A percentile compares a stretch with the other conserved stretches of the same genome.
phyloP scores from a whole-genome alignment of 495 filamentous ascomycete species.

The Aspergillus bertholletiae region DNA sequence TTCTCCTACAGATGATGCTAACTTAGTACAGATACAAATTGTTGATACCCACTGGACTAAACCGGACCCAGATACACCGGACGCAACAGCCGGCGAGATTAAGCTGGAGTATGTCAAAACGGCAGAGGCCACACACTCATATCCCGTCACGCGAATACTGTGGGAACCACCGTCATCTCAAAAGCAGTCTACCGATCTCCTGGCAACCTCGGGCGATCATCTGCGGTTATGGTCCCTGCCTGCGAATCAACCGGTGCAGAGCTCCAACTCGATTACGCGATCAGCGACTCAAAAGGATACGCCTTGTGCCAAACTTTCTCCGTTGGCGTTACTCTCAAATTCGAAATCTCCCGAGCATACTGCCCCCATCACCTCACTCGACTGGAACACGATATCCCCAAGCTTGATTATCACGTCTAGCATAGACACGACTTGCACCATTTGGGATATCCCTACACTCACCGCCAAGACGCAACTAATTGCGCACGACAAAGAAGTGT shows the following conservation, averaged over 20 bases:
- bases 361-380: conserved; percentile 89
- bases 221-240: conserved; percentile 91
- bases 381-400: conserved; percentile 96
- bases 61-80: conserved; percentile 57
- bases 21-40: conserved; percentile 80
- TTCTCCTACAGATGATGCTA: conserved; percentile 8
- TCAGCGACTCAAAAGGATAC: conserved; percentile 59
- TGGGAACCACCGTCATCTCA: conserved; percentile 98
- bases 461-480: conserved; percentile 98
- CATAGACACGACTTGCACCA: conserved; percentile 99
- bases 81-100: conserved; percentile 66
- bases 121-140: conserved; percentile 97
- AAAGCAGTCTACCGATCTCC: conserved; percentile 92
- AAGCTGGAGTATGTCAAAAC: conserved; percentile 87
- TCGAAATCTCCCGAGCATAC: conserved; percentile 98
- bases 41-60: conserved; percentile 79
- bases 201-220: conserved; percentile 96
- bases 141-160: conserved; percentile 90
- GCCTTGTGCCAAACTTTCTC: conserved; percentile 81
- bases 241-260: conserved; percentile 42
- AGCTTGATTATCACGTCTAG: conserved; percentile 97
- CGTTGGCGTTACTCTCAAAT: conserved; percentile 89
- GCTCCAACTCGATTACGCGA: conserved; percentile 72
- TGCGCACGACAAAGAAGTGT: conserved; percentile 98
- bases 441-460: conserved; percentile 98